Evolutionary conservation across 2,329 filamentous ascomycete genomes (phyloP).

Genomic region (Chaetoscypha palmicola): DNA sequence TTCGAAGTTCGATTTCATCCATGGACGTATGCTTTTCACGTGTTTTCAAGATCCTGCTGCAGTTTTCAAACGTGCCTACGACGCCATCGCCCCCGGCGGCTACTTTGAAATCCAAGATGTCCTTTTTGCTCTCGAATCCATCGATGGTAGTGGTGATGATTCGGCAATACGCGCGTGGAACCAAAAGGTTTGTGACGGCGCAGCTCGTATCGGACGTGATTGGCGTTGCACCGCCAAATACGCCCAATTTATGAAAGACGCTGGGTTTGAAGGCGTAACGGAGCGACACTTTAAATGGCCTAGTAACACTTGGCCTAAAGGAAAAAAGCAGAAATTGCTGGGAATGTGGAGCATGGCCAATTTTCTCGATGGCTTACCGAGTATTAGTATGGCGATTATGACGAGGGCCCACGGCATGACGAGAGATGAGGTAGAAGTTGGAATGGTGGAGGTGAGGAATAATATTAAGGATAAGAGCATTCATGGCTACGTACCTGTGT

Average conservation of each 20-base stretch:
- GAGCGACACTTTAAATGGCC: conserved; percentile 45
- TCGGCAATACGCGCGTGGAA: conserved; percentile 17
- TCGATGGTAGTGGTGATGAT: conserved; percentile 5
- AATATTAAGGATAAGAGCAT: conserved; percentile 33
- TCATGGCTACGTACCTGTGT: conserved; percentile 32
- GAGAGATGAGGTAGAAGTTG: conserved; percentile 33
- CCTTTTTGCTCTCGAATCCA: conserved; percentile 3
- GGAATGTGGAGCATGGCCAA: conserved; percentile 31
- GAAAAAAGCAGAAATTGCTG: conserved; percentile 44
- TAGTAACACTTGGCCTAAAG: conserved; percentile 44
- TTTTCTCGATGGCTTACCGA: conserved; percentile 17
- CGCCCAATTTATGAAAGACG: conserved; percentile 37
- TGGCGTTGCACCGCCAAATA: conserved; percentile 30
- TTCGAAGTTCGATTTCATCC: conserved; percentile 12
- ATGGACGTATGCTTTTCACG: conserved; percentile 11
- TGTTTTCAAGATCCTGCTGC: conserved; percentile 6
- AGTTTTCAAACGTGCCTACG: conserved; percentile 3
- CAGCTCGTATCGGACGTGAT: conserved; percentile 12
- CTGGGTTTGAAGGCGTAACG: conserved; percentile 46
- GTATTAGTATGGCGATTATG: conserved; percentile 31
- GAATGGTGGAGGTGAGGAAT: conserved; percentile 33
- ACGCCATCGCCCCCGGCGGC: conserved; percentile 35
- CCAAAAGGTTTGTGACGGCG: conserved; percentile 13
- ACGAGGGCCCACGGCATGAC: conserved; percentile 35
- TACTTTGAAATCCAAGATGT: conserved; percentile 35